Percentiles rank a stretch among this genome's conserved stretches.
phyloP scores from a whole-genome alignment of 2,329 filamentous ascomycete genomes.

The Diplocarpon rosae region DNA sequence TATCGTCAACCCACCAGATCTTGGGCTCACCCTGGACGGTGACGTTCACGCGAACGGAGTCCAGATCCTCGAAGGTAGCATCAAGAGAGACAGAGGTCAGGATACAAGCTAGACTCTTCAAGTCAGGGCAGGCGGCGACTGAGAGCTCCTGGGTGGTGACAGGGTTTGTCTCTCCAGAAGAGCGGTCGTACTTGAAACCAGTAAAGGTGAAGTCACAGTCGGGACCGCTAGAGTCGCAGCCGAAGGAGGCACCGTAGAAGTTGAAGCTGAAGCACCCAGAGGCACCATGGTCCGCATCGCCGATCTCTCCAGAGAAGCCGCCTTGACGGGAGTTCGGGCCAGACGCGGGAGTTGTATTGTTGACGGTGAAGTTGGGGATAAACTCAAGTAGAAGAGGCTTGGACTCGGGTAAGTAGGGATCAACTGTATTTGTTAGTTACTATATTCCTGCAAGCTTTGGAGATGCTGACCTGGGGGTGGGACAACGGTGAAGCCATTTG shows the following conservation, averaged over 20 bases:
- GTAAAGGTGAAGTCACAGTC: conserved; percentile 31
- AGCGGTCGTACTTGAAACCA: conserved; percentile 25
- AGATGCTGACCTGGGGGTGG: conserved; percentile 19
- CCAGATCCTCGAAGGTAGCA: conserved; percentile 27
- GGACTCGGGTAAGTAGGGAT: conserved; percentile 25
- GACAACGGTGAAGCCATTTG: conserved; percentile 27
- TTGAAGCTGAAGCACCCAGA: conserved; percentile 30
- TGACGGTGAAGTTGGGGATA: conserved; percentile 20
- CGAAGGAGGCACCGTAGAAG: conserved; percentile 28
- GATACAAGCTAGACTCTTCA: conserved; percentile 21
- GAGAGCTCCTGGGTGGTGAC: conserved; percentile 19
- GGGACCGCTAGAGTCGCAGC: conserved; percentile 29
- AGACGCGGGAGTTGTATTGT: conserved; percentile 7
- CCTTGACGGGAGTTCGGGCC: conserved; percentile 21
- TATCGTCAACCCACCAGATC: conserved; percentile 38
- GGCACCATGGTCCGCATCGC: conserved; percentile 18
- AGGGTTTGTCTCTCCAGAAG: conserved; percentile 12
- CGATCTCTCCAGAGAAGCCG: conserved; percentile 22
- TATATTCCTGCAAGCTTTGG: neutral
- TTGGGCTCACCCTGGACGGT: conserved; percentile 29
- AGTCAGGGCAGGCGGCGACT: conserved; percentile 25
- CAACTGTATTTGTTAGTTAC: neutral
- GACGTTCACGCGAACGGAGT: conserved; percentile 31
- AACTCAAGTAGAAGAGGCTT: conserved; percentile 26
- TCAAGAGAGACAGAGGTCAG: conserved; percentile 24